Conservation (phyloP, 148 eudicot genomes). For the Camellia japonica region DNA sequence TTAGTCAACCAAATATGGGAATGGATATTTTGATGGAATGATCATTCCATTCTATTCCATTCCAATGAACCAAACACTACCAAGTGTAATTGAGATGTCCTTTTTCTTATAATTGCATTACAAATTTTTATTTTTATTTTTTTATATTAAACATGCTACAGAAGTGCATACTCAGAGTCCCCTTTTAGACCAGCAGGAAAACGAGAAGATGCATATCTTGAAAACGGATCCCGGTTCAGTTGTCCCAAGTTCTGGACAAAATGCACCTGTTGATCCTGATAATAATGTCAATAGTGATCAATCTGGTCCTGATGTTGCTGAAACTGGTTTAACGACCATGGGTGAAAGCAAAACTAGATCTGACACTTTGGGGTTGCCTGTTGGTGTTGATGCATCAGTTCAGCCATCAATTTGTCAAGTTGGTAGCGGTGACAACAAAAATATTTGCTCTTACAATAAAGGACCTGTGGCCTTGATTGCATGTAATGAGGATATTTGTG, state of each 20-base stretch:
- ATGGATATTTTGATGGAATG: too few relatives aligned
- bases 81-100: neutral
- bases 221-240: conserved; percentile 25
- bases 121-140: neutral
- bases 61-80: too few relatives aligned
- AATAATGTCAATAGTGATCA: conserved; percentile 52
- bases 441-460: conserved; percentile 15
- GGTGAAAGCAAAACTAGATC: conserved; percentile 18
- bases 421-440: conserved; percentile 21
- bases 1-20: too few relatives aligned
- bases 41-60: too few relatives aligned
- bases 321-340: conserved; percentile 24
- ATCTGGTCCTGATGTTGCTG: conserved; percentile 29
- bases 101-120: conserved; percentile 13
- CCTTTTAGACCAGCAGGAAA: conserved; percentile 28
- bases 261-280: conserved; percentile 50
- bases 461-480: conserved; percentile 1
- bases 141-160: conserved; percentile 33
- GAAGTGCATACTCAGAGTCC: conserved; percentile 32
- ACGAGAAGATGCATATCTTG: conserved; percentile 11
- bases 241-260: conserved; percentile 27
- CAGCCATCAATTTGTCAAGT: conserved; percentile 15
- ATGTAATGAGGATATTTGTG: conserved; percentile 17
- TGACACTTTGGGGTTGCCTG: conserved; percentile 17
- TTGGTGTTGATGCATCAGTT: conserved; percentile 18